Percentiles rank a stretch among this genome's conserved stretches.
These are phyloP conservation scores for Candida fluviatilis DNA, from an alignment of 805 yeast species.

Conservation along the genomic window DNA sequence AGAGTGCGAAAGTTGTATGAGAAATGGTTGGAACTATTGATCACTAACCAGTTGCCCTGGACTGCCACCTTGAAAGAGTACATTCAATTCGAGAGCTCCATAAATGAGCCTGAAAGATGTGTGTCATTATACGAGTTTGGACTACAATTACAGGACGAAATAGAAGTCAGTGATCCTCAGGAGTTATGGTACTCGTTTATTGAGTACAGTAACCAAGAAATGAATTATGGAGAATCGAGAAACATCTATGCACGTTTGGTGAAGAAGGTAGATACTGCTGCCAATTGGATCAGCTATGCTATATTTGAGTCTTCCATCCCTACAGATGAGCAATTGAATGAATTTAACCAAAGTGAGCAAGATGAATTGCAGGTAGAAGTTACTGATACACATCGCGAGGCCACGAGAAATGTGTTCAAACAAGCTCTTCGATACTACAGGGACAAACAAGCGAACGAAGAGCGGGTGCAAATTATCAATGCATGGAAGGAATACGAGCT, in stretches of 20 bases:
- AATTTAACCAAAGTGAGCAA: constrained; percentile 40
- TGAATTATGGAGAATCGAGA: constrained; percentile 55
- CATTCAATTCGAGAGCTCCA: constrained; percentile 60
- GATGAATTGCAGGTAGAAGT: constrained; percentile 51
- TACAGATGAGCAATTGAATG: constrained; percentile 44
- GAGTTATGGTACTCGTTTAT: constrained; percentile 35
- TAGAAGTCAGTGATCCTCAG: constrained; percentile 26
- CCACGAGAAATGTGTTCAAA: constrained; percentile 55
- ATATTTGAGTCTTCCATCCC: constrained; percentile 68
- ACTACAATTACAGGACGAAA: constrained; percentile 20
- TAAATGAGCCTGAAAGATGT: constrained; percentile 71
- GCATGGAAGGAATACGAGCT: constrained; percentile 64
- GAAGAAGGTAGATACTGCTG: constrained; percentile 16
- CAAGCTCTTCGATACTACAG: constrained; percentile 48
- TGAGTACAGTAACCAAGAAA: constrained; percentile 58
- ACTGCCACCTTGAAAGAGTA: constrained; percentile 53
- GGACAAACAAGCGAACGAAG: constrained; percentile 27
- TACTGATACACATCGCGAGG: constrained; percentile 45
- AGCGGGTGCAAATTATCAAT: constrained; percentile 52
- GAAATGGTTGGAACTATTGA: constrained; percentile 48
- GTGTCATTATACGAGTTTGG: constrained; percentile 59
- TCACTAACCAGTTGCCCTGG: constrained; percentile 8
- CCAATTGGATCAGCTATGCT: constrained; percentile 62
- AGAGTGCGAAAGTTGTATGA: constrained; percentile 72
- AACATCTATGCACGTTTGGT: constrained; percentile 41